These are phyloP conservation scores for Lunularia cruciata DNA, from an alignment of 225 moss, liverwort and hornwort species.

Conservation along the genomic window DNA sequence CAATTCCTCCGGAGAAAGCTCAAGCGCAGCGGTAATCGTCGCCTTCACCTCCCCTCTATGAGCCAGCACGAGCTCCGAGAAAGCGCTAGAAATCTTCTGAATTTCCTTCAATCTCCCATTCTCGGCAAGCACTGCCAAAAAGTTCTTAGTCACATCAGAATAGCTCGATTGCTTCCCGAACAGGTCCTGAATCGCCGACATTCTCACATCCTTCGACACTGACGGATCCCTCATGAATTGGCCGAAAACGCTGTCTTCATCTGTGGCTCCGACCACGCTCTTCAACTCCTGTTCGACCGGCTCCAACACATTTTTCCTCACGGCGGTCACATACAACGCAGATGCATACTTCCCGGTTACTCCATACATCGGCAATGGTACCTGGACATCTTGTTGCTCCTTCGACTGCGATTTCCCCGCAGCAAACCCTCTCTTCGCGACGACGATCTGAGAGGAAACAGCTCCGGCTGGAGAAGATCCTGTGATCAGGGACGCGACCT, in stretches of 20 bases:
- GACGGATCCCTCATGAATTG: constrained; percentile 78
- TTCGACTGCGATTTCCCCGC: constrained; percentile 36
- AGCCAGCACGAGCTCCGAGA: constrained; percentile 74
- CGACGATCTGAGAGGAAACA: constrained; percentile 25
- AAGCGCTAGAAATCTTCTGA: constrained; percentile 47
- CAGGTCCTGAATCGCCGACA: constrained; percentile 62
- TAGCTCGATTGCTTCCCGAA: constrained; percentile 72
- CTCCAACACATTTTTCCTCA: constrained; percentile 54
- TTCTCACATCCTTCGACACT: constrained; percentile 54
- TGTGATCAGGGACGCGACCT: constrained; percentile 21
- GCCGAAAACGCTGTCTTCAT: constrained; percentile 46
- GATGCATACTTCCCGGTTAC: constrained; percentile 82
- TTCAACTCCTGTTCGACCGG: constrained; percentile 68
- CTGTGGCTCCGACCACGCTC: constrained; percentile 53
- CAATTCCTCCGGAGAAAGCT: constrained; percentile 66
- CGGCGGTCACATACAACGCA: constrained; percentile 67
- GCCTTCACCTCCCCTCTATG: constrained; percentile 88
- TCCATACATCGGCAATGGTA: constrained; percentile 71
- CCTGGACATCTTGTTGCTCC: constrained; percentile 29
- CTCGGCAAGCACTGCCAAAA: constrained; percentile 77
- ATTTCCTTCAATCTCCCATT: constrained; percentile 62
- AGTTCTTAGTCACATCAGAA: constrained; percentile 78
- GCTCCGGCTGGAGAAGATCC: background rate
- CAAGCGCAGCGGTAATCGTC: constrained; percentile 71
- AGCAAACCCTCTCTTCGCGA: constrained; percentile 15